Base-by-base conservation (phyloP, 306 rosid species). In the Rubus idaeus region DNA sequence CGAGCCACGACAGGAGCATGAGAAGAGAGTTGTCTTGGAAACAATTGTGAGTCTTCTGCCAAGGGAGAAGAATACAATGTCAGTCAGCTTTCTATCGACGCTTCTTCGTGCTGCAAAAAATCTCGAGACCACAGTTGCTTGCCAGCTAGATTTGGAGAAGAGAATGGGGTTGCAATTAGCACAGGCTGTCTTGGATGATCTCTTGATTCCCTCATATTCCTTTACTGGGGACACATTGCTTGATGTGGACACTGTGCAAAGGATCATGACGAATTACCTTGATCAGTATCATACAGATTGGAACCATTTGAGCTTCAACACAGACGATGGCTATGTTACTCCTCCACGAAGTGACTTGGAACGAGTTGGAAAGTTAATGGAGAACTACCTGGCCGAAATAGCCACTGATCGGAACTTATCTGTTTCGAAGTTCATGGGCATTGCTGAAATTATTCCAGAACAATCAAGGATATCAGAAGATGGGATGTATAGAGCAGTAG, bases 51-150 rank as follows among this genome's bases (percentile, higher is more conserved):
- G 98, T 68, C 98, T 96, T 61, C 83, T 96, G 72, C 99, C 99
- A 16, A 87, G 87, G 85, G 99, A 91, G 81, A 88, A 60, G 75
- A 89, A 85, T 64, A 81, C 93, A 47, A 77, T 93, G 85, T 88
- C 99, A 41, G 98, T 93, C 39, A 96, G 99, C 87, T 93, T 96
- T 87, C 92, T 96, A 23, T 89, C 97, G 9, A 91, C 87, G 99
- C 87, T 96, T 83, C 91, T 96, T 44, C 86, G 94, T 2, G 89
- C 96, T 8, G 89, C 99, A 1, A 87, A 88, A 56, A 84, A 85
- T 77, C 90, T 93, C 1, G 98, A 96, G 83, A 92, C 99, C 14
- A 96, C 99, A 3, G 94, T 96, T 71, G 96, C 99, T 80, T 96
- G 98, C 81, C 85, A 95, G 83, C 91, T 92, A 60, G 99, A 96